Base-by-base conservation (phyloP, 345 rosid species). In the Ricinus communis region DNA sequence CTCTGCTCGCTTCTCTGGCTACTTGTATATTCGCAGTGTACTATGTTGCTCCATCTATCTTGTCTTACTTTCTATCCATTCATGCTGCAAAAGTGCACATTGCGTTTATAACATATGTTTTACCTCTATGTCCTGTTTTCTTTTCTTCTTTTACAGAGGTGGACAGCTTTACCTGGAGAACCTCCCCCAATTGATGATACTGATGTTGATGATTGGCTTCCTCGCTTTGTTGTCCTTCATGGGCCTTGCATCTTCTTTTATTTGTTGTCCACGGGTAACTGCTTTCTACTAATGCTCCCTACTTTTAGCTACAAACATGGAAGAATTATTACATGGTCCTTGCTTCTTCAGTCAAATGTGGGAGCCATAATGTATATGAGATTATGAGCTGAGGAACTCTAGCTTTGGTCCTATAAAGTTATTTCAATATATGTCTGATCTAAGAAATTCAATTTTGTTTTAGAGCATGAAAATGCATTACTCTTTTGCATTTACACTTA, bases 181-280 rank as follows among this genome's bases (percentile, higher is more conserved):
- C 96, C 92, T 70, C 90, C 93, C 24, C 97, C 96, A 6, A 27
- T 92, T 72, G 99, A 95, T 62, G 99, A 95, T 82, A 68, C 82
- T 5, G 99, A 95, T 24, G 96, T 94, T 52, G 97, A 94, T 62
- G 98, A 94, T 72, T 94, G 98, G 98, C 97, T 94, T 79, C 97
- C 97, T 41, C 88, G 99, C 33, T 95, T 95, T 25, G 84, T 87
- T 66, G 99, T 95, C 60, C 97, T 95, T 79, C 97, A 95, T 5
- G 99, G 99, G 62, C 51, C 83, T 5, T 90, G 99, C 77, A 80
- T 95, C 45, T 95, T 90, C 87, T 89, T 92, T 85, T 92, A 85
- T 76, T 72, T 92, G 65, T 49, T 75, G 49, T 89, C 90, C 72
- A 87, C 97, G 81, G 99, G 99, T 89, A 76, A 71, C 52, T 24